Percentiles rank a stretch among this genome's conserved stretches.
These are phyloP conservation scores for Ophiostoma tasmaniense DNA, from an alignment of 2,329 filamentous ascomycete species.

Conservation along the genomic window DNA sequence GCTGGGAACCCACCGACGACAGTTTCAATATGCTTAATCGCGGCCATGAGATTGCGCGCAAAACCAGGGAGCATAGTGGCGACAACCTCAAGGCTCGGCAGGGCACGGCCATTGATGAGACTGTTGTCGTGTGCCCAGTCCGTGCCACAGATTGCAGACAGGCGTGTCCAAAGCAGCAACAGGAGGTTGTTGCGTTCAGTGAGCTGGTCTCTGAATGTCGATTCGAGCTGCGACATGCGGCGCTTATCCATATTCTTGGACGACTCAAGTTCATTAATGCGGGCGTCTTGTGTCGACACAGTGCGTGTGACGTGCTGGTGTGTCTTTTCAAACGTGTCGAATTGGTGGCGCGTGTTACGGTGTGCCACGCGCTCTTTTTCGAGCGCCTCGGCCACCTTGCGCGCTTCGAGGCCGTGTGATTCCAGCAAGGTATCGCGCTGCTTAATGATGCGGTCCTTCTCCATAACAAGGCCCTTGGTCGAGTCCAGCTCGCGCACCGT, in stretches of 20 bases:
- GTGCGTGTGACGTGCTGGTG: slow-evolving; percentile 81
- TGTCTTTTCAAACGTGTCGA: slow-evolving; percentile 79
- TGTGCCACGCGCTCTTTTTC: slow-evolving; percentile 84
- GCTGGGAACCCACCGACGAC: slow-evolving; percentile 70
- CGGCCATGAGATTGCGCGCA: slow-evolving; percentile 77
- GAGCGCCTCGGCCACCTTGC: slow-evolving; percentile 75
- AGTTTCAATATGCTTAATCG: slow-evolving; percentile 77
- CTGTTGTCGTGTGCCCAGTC: slow-evolving; percentile 90
- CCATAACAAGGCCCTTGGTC: slow-evolving; percentile 67
- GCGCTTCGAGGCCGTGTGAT: slow-evolving; percentile 75
- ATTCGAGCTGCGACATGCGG: slow-evolving; percentile 66
- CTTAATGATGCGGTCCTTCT: slow-evolving; percentile 84
- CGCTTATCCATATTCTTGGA: slow-evolving; percentile 68
- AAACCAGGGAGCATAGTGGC: slow-evolving; percentile 79
- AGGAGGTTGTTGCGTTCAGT: slow-evolving; percentile 82
- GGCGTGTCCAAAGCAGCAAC: slow-evolving; percentile 79
- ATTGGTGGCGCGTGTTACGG: slow-evolving; percentile 77
- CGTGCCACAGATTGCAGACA: slow-evolving; percentile 75
- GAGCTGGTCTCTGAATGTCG: slow-evolving; percentile 76
- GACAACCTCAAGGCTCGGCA: slow-evolving; percentile 79
- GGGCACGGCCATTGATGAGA: slow-evolving; percentile 73
- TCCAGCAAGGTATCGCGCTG: slow-evolving; percentile 84
- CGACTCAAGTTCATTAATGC: slow-evolving; percentile 80
- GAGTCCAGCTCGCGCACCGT: slow-evolving; percentile 75
- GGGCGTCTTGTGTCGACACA: slow-evolving; percentile 73